Conservation (phyloP, 2,329 filamentous ascomycete genomes). For the Fusarium sp. region DNA sequence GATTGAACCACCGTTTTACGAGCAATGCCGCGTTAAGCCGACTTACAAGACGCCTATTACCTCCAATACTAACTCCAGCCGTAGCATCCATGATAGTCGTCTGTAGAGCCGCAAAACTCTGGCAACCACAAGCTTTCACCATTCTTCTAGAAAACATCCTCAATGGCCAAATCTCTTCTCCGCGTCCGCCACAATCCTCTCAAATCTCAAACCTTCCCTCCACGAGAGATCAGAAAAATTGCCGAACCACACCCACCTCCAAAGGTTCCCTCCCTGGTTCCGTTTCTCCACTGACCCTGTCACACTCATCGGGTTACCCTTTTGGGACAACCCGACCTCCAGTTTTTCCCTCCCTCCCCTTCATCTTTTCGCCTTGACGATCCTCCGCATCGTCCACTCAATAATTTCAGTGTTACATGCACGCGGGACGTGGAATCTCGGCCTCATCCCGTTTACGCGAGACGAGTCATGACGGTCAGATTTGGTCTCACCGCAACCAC, state of each 20-base stretch:
- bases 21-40: not conserved
- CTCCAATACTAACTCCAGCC: not conserved
- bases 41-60: not conserved
- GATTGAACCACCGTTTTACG: not conserved
- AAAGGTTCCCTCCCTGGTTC: not conserved
- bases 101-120: not conserved
- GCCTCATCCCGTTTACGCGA: not conserved
- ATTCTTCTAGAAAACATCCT: not conserved
- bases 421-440: not conserved
- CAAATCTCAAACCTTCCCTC: not conserved
- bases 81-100: not conserved
- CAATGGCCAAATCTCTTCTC: not conserved
- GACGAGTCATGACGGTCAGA: not conserved
- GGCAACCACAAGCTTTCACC: not conserved
- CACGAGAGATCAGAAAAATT: not conserved
- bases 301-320: conserved; percentile 25
- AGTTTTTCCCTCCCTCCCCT: not conserved
- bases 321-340: conserved; percentile 32
- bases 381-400: conserved; percentile 22
- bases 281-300: not conserved
- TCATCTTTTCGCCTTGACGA: conserved; percentile 5
- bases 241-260: conserved; percentile 9
- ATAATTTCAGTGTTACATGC: not conserved
- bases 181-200: not conserved
- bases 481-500: not conserved